Percentiles rank a stretch among this genome's conserved stretches.
Evolutionary conservation across 2,329 filamentous ascomycete genomes (phyloP).

Genomic region (Phaeoacremonium minimum): DNA sequence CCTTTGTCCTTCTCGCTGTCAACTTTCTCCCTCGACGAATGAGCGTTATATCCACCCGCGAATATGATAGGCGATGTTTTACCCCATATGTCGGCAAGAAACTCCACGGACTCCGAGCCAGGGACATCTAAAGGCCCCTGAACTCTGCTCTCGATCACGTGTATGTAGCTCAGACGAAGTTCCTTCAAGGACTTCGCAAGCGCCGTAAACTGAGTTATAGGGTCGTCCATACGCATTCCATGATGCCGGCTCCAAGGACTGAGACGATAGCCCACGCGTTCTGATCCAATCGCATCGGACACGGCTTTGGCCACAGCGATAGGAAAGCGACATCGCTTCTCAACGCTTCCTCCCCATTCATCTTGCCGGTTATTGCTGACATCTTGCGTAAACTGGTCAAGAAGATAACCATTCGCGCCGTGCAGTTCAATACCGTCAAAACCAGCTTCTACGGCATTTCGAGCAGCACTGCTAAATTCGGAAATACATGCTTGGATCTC

Average conservation of each 20-base stretch:
- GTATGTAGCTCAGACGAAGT: neutral
- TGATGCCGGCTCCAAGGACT: slow-evolving; percentile 1
- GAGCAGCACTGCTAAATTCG: slow-evolving; percentile 22
- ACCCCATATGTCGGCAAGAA: neutral
- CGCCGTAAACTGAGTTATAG: neutral
- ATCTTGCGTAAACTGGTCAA: slow-evolving; percentile 53
- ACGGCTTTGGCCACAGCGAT: slow-evolving; percentile 37
- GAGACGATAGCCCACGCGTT: neutral
- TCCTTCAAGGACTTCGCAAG: neutral
- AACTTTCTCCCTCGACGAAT: neutral
- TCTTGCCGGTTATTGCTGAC: slow-evolving; percentile 50
- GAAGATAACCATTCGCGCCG: slow-evolving; percentile 31
- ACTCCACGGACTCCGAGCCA: neutral
- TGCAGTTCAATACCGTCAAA: slow-evolving; percentile 41
- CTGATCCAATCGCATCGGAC: neutral
- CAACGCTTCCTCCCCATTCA: slow-evolving; percentile 47
- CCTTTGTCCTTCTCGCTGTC: neutral
- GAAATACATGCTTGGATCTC: slow-evolving; percentile 31
- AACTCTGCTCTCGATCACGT: neutral
- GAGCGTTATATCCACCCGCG: neutral
- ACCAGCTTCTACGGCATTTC: slow-evolving; percentile 46
- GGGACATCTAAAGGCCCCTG: neutral
- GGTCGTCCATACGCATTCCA: neutral
- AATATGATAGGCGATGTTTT: neutral
- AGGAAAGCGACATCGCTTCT: slow-evolving; percentile 47